phyloP scores from a whole-genome alignment of 805 yeast genomes.

The Yamadazyma philogaea region DNA sequence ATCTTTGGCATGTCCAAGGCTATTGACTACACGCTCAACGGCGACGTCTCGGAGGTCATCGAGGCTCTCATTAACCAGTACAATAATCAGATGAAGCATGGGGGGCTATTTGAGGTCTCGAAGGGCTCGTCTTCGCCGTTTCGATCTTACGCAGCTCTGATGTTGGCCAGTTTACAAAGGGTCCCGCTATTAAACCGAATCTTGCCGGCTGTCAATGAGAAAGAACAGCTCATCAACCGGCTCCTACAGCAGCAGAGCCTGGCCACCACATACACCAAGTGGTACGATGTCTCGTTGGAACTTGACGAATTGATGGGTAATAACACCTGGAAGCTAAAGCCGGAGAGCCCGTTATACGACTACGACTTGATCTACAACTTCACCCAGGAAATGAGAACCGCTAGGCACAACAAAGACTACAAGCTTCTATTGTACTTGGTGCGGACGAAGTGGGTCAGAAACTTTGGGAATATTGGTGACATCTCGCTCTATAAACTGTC shows the following conservation, averaged over 20 bases:
- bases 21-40: constrained; percentile 1
- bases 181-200: constrained; percentile 8
- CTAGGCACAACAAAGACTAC: constrained; percentile 58
- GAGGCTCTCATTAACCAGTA: constrained; percentile 16
- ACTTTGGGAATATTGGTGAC: constrained; percentile 85
- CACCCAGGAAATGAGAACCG: constrained; percentile 54
- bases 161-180: constrained; percentile 9
- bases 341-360: constrained; percentile 70
- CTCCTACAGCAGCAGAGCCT: constrained; percentile 29
- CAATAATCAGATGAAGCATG: constrained; percentile 5
- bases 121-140: neutral
- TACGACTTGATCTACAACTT: constrained; percentile 53
- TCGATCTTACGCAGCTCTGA: neutral
- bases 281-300: constrained; percentile 62
- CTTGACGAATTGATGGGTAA: constrained; percentile 65
- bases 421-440: constrained; percentile 65
- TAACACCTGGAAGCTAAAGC: constrained; percentile 67
- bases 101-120: neutral
- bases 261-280: constrained; percentile 50
- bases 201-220: constrained; percentile 16
- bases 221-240: constrained; percentile 19
- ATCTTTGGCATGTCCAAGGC: constrained; percentile 1
- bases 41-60: constrained; percentile 15
- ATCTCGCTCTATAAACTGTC: constrained; percentile 72
- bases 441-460: constrained; percentile 81